Conservation (phyloP, 208 protist species). For the Porcisia deanei region DNA sequence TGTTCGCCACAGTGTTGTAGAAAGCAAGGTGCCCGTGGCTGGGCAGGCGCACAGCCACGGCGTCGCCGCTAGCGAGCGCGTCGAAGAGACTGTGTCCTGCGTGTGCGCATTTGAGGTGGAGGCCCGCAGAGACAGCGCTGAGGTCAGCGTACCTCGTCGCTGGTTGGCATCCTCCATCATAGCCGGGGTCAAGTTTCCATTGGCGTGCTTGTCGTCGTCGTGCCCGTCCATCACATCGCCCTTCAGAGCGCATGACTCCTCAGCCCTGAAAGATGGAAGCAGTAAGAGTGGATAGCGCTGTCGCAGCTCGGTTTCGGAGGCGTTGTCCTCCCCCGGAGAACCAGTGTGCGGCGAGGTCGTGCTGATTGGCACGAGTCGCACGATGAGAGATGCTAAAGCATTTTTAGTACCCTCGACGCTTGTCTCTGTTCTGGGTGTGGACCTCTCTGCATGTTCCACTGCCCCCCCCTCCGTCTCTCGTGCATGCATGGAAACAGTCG, state of each 20-base stretch:
- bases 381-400: not conserved
- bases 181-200: not conserved
- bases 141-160: not conserved
- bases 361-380: not conserved
- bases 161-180: not conserved
- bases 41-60: conserved; percentile 2
- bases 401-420: not conserved
- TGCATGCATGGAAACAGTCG: not conserved
- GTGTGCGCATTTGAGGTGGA: not conserved
- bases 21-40: not conserved
- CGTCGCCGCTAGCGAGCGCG: not conserved
- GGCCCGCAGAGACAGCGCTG: not conserved
- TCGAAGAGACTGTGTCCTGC: not conserved
- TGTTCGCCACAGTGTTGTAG: not conserved
- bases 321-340: not conserved
- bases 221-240: not conserved
- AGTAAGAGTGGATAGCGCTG: not conserved
- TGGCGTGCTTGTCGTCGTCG: not conserved
- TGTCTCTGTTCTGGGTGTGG: not conserved
- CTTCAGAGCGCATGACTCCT: not conserved
- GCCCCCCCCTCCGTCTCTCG: not conserved
- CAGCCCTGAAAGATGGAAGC: not conserved
- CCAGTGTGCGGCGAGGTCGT: not conserved
- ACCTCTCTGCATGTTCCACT: not conserved
- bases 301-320: not conserved